Conservation (phyloP, 2,329 filamentous ascomycete genomes). For the Cordyceps cicadae region DNA sequence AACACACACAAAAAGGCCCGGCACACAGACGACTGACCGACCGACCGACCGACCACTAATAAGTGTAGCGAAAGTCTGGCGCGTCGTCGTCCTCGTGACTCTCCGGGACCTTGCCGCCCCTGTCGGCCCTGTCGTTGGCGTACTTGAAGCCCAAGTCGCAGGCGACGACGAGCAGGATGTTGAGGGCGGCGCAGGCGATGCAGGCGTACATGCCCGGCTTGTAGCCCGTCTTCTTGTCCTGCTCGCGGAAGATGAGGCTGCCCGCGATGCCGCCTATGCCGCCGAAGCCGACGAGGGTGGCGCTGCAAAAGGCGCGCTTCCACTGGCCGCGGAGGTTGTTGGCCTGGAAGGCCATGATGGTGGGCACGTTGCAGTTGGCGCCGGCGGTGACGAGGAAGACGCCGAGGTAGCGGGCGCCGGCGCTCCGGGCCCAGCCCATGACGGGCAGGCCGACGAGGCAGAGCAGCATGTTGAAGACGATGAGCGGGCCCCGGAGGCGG, state of each 20-base stretch:
- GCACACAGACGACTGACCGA: neutral
- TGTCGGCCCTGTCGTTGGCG: constrained; percentile 43
- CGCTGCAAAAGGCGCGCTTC: constrained; percentile 75
- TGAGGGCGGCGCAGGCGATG: constrained; percentile 41
- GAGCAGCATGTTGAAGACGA: constrained; percentile 57
- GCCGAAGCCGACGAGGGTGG: constrained; percentile 66
- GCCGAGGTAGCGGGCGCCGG: constrained; percentile 60
- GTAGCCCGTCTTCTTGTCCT: constrained; percentile 45
- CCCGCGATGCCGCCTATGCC: constrained; percentile 73
- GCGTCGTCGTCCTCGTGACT: constrained; percentile 25
- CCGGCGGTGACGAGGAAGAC: constrained; percentile 70
- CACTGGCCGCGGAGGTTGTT: constrained; percentile 86
- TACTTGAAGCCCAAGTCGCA: constrained; percentile 33
- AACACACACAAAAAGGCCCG: too few species aligned
- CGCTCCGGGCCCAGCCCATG: constrained; percentile 55
- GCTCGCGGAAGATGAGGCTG: constrained; percentile 58
- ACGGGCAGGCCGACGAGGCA: constrained; percentile 62
- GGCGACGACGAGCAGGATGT: constrained; percentile 35
- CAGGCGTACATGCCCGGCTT: constrained; percentile 47
- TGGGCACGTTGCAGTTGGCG: constrained; percentile 69
- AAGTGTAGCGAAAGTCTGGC: constrained; percentile 11
- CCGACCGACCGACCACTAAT: neutral
- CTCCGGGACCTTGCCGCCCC: constrained; percentile 45
- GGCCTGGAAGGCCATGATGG: constrained; percentile 69
- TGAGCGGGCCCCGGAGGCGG: constrained; percentile 55